Evolutionary conservation across 306 rosid species (phyloP).

Genomic region (Canavalia ensiformis): DNA sequence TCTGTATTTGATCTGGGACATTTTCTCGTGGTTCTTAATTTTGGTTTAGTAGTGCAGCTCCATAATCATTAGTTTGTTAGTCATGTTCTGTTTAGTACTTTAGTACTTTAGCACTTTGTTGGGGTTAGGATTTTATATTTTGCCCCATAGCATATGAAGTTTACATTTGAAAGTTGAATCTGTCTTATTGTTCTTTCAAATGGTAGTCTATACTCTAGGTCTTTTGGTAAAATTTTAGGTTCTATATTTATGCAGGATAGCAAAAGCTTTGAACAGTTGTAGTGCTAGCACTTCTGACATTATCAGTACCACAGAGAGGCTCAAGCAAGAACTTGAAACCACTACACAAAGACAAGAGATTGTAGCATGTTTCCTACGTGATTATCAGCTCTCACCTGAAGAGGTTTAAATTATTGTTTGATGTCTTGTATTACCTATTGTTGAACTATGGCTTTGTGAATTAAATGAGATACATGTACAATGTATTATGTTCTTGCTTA

Average conservation of each 20-base stretch:
- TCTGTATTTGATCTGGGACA: conserved; percentile 14
- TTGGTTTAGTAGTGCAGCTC: conserved; percentile 9
- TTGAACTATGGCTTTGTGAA: conserved; percentile 30
- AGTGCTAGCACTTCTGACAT: conserved; percentile 90
- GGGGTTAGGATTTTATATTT: conserved; percentile 32
- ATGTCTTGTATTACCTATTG: conserved; percentile 16
- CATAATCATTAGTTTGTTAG: conserved; percentile 19
- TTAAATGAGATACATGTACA: conserved; percentile 8
- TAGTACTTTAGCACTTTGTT: not conserved
- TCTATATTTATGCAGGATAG: conserved; percentile 60
- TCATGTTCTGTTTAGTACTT: conserved; percentile 35
- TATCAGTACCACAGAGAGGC: conserved; percentile 89
- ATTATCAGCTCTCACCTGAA: conserved; percentile 88
- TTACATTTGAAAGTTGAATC: conserved; percentile 22
- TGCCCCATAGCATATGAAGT: conserved; percentile 7
- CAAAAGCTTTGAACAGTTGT: conserved; percentile 78
- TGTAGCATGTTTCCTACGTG: conserved; percentile 87
- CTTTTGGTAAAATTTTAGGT: conserved; percentile 23
- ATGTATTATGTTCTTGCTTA: conserved; percentile 35
- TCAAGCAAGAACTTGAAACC: conserved; percentile 82
- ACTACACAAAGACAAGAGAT: conserved; percentile 92
- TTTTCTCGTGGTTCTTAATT: conserved; percentile 6
- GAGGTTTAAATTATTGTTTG: conserved; percentile 63
- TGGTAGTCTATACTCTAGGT: conserved; percentile 13
- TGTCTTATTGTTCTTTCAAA: conserved; percentile 24